Percentiles rank a stretch among this genome's conserved stretches.
phyloP scores from a whole-genome alignment of 768 basidiomycete species.

The Clavaria fumosa region DNA sequence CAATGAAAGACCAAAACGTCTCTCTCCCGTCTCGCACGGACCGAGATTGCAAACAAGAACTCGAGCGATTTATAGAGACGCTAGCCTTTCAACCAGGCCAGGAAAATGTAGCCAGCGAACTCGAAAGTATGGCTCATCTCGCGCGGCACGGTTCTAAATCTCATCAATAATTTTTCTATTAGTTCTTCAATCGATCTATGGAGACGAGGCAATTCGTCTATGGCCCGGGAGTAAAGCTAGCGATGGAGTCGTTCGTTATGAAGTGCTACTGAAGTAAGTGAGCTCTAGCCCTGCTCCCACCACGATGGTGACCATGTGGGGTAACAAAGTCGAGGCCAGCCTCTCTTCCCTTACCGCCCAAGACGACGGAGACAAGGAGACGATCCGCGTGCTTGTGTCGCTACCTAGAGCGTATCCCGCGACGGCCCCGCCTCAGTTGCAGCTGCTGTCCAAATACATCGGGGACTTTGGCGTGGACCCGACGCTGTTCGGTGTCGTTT shows the following conservation, averaged over 20 bases:
- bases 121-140: conserved; percentile 22
- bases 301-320: conserved; percentile 4
- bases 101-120: conserved; percentile 32
- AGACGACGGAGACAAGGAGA: conserved; percentile 35
- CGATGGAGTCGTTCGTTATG: conserved; percentile 41
- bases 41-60: neutral
- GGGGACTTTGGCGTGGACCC: conserved; percentile 66
- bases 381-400: conserved; percentile 41
- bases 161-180: conserved; percentile 8
- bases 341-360: conserved; percentile 39
- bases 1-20: no score
- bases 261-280: conserved; percentile 50
- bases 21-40: no score
- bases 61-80: neutral
- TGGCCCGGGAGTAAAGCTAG: conserved; percentile 26
- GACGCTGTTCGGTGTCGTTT: conserved; percentile 55
- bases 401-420: conserved; percentile 49
- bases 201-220: conserved; percentile 44
- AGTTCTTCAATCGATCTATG: conserved; percentile 80
- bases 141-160: neutral
- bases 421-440: conserved; percentile 60
- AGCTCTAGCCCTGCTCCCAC: conserved; percentile 8
- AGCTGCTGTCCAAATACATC: conserved; percentile 72
- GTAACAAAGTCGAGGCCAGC: conserved; percentile 22
- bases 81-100: conserved; percentile 20